Base-by-base conservation (phyloP, 108 stramenopile genomes). In the Craspedostauros australis region DNA sequence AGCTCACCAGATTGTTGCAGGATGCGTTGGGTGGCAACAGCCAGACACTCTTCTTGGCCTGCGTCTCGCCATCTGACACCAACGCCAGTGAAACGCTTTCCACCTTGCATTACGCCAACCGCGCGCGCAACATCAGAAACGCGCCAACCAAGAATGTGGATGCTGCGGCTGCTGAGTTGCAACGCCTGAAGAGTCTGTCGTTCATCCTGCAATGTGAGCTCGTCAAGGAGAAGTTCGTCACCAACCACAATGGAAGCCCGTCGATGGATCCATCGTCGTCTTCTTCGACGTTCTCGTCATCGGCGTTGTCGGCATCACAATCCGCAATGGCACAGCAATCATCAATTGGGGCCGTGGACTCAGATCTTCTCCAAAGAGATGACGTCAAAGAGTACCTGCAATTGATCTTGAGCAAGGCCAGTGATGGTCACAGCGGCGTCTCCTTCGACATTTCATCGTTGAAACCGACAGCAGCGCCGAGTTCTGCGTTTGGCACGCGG, bases 21-120 rank as follows among this genome's bases (percentile, higher is more conserved):
- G 96, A 97, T 77, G 88, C 93, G 1, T 54, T 99, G 11, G 98
- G 98, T 26, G 98, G 98, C 5, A 97, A 98, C 61, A 86, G 88
- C 57, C 84, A 89, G 46, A 98, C 96, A 7, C 67, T 86, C 0
- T 93, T 95, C 66, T 58, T 95, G 65, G 91, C 91, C 16, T 95
- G 95, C 66, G 85, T 96, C 14, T 91, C 88, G n/a, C 96, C 97
- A 2, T 80, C 89, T 1, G 73, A 78, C 77, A 95, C 75, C 14
- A 93, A 92, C 72, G 81, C 77, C 2, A 83, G 82, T 46, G 98
- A 99, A 55, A 92, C 85, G 15, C 62, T 96, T 7, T 84, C 84
- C 16, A 99, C 98, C 18, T 56, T 99, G 30, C 82, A 84, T 26
- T 99, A 84, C 51, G 98, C 98, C 15, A 95, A 93, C 60, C 80